These are phyloP conservation scores for Drosera capensis DNA, from an alignment of 148 eudicot species.

Conservation along the genomic window DNA sequence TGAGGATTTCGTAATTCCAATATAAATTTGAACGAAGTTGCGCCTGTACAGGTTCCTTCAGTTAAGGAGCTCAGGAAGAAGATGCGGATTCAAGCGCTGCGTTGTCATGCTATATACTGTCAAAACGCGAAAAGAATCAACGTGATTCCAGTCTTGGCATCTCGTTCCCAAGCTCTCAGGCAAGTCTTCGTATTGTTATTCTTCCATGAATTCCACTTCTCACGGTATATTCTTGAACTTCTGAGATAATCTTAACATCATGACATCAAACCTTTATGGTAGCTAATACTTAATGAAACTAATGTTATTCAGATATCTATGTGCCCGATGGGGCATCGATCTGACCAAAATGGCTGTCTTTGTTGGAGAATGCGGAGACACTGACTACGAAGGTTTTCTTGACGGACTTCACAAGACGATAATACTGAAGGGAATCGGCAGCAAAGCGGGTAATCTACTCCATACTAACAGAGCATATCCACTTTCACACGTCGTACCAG, in stretches of 20 bases:
- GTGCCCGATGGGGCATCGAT: constrained; percentile 79
- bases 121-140: constrained; percentile 65
- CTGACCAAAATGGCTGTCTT: constrained; percentile 64
- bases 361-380: constrained; percentile 88
- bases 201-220: background rate
- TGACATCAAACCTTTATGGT: background rate
- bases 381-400: constrained; percentile 80
- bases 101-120: constrained; percentile 74
- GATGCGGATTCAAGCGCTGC: constrained; percentile 89
- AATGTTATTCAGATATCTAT: constrained; percentile 43
- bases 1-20: too few species aligned
- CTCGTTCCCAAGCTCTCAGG: constrained; percentile 98
- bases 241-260: background rate
- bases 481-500: constrained; percentile 56
- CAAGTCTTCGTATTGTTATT: constrained; percentile 6
- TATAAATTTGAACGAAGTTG: constrained; percentile 3
- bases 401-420: constrained; percentile 79
- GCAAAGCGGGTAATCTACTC: constrained; percentile 23
- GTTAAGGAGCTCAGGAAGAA: constrained; percentile 56
- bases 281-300: background rate
- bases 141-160: constrained; percentile 88
- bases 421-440: constrained; percentile 60
- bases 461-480: constrained; percentile 69
- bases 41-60: constrained; percentile 52
- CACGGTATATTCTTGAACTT: background rate